These are phyloP conservation scores for Colletotrichum sojae DNA, from an alignment of 2,329 filamentous ascomycete species.

Conservation along the genomic window DNA sequence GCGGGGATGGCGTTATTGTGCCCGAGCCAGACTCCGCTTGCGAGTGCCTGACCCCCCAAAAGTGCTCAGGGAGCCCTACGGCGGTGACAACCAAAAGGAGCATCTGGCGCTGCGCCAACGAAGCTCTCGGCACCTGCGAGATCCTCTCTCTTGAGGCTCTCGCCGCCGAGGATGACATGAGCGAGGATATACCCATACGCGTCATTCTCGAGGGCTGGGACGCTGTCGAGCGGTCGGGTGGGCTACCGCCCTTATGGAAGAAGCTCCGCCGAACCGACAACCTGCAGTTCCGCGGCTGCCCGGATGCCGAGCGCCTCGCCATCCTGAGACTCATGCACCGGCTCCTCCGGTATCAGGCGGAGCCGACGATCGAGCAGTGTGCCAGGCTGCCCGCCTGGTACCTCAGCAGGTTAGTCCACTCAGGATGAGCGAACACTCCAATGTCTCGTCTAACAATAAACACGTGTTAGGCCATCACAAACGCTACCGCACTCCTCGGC, in stretches of 20 bases:
- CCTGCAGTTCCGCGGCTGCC: constrained; percentile 43
- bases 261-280: constrained; percentile 45
- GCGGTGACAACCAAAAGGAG: constrained; percentile 17
- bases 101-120: constrained; percentile 45
- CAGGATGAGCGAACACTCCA: not conserved
- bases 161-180: constrained; percentile 41
- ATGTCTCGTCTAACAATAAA: not conserved
- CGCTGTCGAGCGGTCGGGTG: constrained; percentile 44
- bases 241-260: constrained; percentile 45
- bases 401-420: constrained; percentile 42
- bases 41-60: not conserved
- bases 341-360: constrained; percentile 46
- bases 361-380: constrained; percentile 43
- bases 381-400: constrained; percentile 46
- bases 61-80: not conserved
- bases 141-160: constrained; percentile 22
- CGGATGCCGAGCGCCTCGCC: constrained; percentile 44
- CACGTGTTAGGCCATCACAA: constrained; percentile 45
- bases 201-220: constrained; percentile 48
- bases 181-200: constrained; percentile 45
- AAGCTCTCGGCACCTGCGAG: constrained; percentile 38
- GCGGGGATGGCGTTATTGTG: constrained; percentile 17
- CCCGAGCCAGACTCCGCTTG: constrained; percentile 20
- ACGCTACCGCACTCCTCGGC: constrained; percentile 46
- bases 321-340: constrained; percentile 45